These are phyloP conservation scores for Nidularia pulvinata DNA, from an alignment of 768 basidiomycete genomes.

Conservation along the genomic window DNA sequence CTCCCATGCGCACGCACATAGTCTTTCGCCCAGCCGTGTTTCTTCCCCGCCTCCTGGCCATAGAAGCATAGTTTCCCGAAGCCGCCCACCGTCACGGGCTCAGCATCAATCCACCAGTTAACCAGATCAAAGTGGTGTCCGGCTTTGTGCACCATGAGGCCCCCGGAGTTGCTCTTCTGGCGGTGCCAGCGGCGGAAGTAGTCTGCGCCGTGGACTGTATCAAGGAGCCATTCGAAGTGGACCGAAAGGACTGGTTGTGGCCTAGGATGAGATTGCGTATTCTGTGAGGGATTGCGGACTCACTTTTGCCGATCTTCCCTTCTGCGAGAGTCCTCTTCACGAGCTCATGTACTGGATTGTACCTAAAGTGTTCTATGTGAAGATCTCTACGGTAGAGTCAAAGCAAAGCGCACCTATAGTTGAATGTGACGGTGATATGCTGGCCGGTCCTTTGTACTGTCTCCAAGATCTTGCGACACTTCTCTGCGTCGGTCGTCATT, in stretches of 20 bases:
- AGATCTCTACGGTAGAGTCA: not conserved
- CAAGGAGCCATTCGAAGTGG: slow-evolving; percentile 53
- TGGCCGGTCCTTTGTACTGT: slow-evolving; percentile 39
- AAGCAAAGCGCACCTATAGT: slow-evolving; percentile 26
- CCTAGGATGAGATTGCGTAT: no score
- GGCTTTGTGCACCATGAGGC: slow-evolving; percentile 43
- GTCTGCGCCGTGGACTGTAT: slow-evolving; percentile 52
- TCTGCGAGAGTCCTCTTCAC: slow-evolving; percentile 42
- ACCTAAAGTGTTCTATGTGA: slow-evolving; percentile 16
- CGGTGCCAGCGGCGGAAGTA: slow-evolving; percentile 53
- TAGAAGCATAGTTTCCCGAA: slow-evolving; percentile 48
- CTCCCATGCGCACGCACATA: slow-evolving; percentile 42
- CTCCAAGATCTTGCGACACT: slow-evolving; percentile 42
- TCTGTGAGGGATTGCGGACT: no score
- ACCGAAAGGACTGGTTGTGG: slow-evolving; percentile 45
- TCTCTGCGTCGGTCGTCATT: slow-evolving; percentile 49
- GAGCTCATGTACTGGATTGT: slow-evolving; percentile 49
- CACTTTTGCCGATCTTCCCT: slow-evolving; percentile 44
- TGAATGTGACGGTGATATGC: slow-evolving; percentile 40
- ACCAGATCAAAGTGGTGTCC: slow-evolving; percentile 52
- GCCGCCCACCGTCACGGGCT: slow-evolving; percentile 42
- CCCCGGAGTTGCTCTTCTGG: slow-evolving; percentile 40
- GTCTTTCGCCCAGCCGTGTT: slow-evolving; percentile 43
- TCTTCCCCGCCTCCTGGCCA: slow-evolving; percentile 40
- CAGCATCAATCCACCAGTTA: slow-evolving; percentile 52